Evolutionary conservation across 1,139 yeast species (phyloP), one percentile per base, ranked within the genome.

Genomic region (Taiozyma sp.): DNA sequence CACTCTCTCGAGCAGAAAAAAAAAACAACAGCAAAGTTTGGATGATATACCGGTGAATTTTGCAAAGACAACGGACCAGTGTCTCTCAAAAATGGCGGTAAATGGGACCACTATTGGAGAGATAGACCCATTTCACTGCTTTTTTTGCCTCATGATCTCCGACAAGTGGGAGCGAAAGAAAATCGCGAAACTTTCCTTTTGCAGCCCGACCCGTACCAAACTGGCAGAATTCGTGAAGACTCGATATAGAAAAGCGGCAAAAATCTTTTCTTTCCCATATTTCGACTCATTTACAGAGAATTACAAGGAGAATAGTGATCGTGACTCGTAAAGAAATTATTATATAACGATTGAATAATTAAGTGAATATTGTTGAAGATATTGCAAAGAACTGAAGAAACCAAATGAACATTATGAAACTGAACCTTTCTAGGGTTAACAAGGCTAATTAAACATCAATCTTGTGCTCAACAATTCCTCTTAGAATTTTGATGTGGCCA

Each of bases 401-500:
- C 35, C 35, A 32, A 32, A 32, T n/a, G 16, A n/a, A 30, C 34
- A 30, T 30, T 11, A 30, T 29, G 32, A 30, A 30, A 30, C 11
- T 30, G 14, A 11, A 30, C 35, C 19, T 32, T 32, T 32, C n/a
- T 19, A 32, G 35, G 7, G 14, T 32, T 32, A 32, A 32, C 19
- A n/a, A 32, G 35, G 35, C 8, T 32, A 14, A 37, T 34, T 40
- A 26, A n/a, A 44, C 49, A 39, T 49, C 53, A n/a, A 54, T 50
- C 42, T 55, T 51, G 40, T 52, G 48, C 43, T 62, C 64, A 29
- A 81, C 84, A 24, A 81, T 79, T 3, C 87, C 87, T 53, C 87
- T 70, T 42, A 81, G 68, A 11, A 81, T 82, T 64, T 79, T 81
- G 56, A 82, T 81, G 53, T 75, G 75, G 11, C 87, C 87, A 59